phyloP scores from a whole-genome alignment of 2,329 filamentous ascomycete genomes.

The Stylonectria norvegica region DNA sequence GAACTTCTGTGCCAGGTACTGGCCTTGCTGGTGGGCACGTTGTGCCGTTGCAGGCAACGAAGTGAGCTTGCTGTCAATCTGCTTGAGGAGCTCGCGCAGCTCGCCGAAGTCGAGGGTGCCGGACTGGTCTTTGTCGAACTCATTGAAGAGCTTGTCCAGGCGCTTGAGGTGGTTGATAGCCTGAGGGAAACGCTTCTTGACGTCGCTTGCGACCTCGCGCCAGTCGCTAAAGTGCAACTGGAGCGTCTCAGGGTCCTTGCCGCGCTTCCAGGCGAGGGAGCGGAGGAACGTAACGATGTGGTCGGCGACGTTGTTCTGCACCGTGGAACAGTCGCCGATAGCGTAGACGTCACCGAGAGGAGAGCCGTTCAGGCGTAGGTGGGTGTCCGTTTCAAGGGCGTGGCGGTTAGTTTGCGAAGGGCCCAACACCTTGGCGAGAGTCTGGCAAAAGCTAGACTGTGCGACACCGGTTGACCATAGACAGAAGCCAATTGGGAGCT shows the following conservation, averaged over 20 bases:
- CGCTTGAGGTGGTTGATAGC: slow-evolving; percentile 81
- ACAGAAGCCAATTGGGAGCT: slow-evolving; percentile 93
- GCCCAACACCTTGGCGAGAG: slow-evolving; percentile 71
- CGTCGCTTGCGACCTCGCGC: slow-evolving; percentile 76
- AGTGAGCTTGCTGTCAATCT: slow-evolving; percentile 94
- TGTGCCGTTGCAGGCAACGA: slow-evolving; percentile 93
- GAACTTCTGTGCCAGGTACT: slow-evolving; percentile 89
- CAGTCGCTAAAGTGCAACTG: slow-evolving; percentile 85
- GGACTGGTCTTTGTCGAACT: slow-evolving; percentile 90
- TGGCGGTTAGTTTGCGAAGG: slow-evolving; percentile 80
- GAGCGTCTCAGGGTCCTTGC: slow-evolving; percentile 83
- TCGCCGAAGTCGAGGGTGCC: slow-evolving; percentile 94
- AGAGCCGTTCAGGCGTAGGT: slow-evolving; percentile 83
- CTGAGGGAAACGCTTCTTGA: slow-evolving; percentile 88
- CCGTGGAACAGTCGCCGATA: slow-evolving; percentile 91
- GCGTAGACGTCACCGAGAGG: slow-evolving; percentile 94
- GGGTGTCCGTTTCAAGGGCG: slow-evolving; percentile 90
- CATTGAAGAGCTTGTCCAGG: slow-evolving; percentile 83
- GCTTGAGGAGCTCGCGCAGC: slow-evolving; percentile 78
- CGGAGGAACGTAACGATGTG: slow-evolving; percentile 88
- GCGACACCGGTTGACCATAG: slow-evolving; percentile 96
- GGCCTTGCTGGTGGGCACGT: slow-evolving; percentile 91
- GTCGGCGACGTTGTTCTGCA: slow-evolving; percentile 95
- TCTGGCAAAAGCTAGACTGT: slow-evolving; percentile 77
- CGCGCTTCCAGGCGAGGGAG: slow-evolving; percentile 85